Base-by-base conservation (phyloP, 2,329 filamentous ascomycete species). In the Neophaeococcomyces mojaviensis region DNA sequence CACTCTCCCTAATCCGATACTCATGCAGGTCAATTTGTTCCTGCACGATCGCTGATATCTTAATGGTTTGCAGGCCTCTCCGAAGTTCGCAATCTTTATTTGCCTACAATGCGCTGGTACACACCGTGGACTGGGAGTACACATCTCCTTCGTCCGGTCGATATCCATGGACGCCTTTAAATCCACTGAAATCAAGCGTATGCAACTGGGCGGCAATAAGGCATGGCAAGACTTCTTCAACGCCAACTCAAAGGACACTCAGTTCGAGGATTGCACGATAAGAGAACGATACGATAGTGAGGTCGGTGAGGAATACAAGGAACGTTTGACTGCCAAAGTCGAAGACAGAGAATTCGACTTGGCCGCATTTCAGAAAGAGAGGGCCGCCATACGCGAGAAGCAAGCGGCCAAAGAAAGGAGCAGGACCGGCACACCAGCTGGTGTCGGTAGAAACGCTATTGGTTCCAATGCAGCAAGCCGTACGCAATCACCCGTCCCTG, bases 131-230 rank as follows among this genome's bases (percentile, higher is more conserved):
- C 80, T 98, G 24, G 92, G 92, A 51, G 92, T 98, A 30, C 92
- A 98, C 73, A 95, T 98, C 66, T 95, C 88, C 64, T 98, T 98
- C 70, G 89, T 98, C 54, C 85, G 92, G 49, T 92, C 86, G 60
- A 92, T 97, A 61, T 95, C 88, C 51, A 98, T 98, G 92, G 92
- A 98, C 70, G 88, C 88, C 47, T 97, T 98, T 74, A 98, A 98
- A 67, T 79, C 81, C 54, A 78, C 78, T 59, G 92, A 98, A 68
- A 90, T 97, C 60, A 83, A 87, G 67, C 84, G 89, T 56, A 97
- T 98, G 92, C 81, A 89, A 49, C 74, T 85, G 18, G 92, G 90
- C 37, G 92, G 92, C 44, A 98, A 98, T 68, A 81, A 84, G 51
- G 77, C 81, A 13, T 97, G 88, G 84, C 83, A 84, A 57, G 72